Evolutionary conservation across 1,284 basidiomycete genomes (phyloP), one percentile per base, ranked within the genome.

Genomic region (Boletus smithii): DNA sequence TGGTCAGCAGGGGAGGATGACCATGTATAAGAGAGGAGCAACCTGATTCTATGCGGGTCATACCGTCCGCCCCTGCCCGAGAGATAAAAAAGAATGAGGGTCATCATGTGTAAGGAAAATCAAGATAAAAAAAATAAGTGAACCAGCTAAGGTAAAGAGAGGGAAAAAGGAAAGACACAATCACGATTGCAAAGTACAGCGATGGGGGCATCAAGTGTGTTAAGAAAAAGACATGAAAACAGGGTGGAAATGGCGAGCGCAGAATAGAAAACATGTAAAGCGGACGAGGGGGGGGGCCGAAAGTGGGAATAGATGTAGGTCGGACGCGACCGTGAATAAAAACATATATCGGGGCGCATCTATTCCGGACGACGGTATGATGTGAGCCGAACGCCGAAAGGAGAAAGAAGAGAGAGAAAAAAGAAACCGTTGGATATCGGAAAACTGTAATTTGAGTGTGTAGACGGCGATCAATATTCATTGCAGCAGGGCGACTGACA

Each of bases 1-100:
- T 23, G n/a, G 44, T 41, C 30, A 37, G 22, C 29, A 29, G 17
- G 27, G 20, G 13, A 3, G 26, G 26, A 23, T 26, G 33, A 61
- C 62, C 59, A 63, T 30, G 18, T 22, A 39, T 33, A n/a, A 31
- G 31, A 30, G 17, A 18, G 39, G 26, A 36, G 35, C 6, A 36
- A 33, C 26, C 44, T 30, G 23, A 27, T 34, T 64, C 63, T 53
- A 64, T 62, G 46, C 33, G 34, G 48, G 35, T 60, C 55, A 41
- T 44, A 52, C 48, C 31, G 50, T 59, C 59, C 63, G 20, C 31
- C 45, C 48, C 48, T 48, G 27, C 11, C 37, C 11, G n/a, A 43
- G 35, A 32, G 20, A 36, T 22, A 43, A 24, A 24, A 35, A 39
- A 26, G 35, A 32, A 34, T 8, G 33, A 31, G 7, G 30, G 20